A percentile compares a stretch with the other conserved stretches of the same genome.
Evolutionary conservation across 306 rosid species (phyloP).

Genomic region (Datisca glomerata): DNA sequence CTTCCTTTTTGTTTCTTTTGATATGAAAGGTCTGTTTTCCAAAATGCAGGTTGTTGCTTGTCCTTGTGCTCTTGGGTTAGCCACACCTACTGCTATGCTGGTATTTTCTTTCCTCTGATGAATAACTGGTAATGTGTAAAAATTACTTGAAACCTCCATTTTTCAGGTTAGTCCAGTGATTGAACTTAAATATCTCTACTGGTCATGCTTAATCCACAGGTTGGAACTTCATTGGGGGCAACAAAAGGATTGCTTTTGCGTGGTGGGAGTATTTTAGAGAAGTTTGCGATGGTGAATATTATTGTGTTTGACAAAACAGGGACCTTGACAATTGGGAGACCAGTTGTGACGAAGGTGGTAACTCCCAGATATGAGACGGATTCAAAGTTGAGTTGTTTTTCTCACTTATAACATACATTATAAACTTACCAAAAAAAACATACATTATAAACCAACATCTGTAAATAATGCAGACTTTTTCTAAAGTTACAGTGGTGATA

Average conservation of each 20-base stretch:
- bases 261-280: slow-evolving; percentile 86
- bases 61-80: slow-evolving; percentile 98
- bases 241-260: slow-evolving; percentile 84
- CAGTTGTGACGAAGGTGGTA: slow-evolving; percentile 74
- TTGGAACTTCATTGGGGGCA: slow-evolving; percentile 96
- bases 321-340: slow-evolving; percentile 88
- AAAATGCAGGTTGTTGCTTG: slow-evolving; percentile 87
- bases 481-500: too few relatives aligned
- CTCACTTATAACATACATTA: background rate
- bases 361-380: slow-evolving; percentile 26
- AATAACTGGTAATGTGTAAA: too few relatives aligned
- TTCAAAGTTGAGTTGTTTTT: slow-evolving; percentile 31
- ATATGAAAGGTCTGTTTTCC: slow-evolving; percentile 10
- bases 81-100: slow-evolving; percentile 99
- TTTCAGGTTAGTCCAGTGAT: background rate
- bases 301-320: slow-evolving; percentile 96
- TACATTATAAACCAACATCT: too few relatives aligned
- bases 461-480: too few relatives aligned
- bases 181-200: background rate
- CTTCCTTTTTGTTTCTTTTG: slow-evolving; percentile 5
- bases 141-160: background rate
- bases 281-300: slow-evolving; percentile 73
- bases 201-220: slow-evolving; percentile 43
- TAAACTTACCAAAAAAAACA: too few relatives aligned
- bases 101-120: too few relatives aligned